phyloP scores from a whole-genome alignment of 2,329 filamentous ascomycete genomes.

The Pestalotiopsis sp. region DNA sequence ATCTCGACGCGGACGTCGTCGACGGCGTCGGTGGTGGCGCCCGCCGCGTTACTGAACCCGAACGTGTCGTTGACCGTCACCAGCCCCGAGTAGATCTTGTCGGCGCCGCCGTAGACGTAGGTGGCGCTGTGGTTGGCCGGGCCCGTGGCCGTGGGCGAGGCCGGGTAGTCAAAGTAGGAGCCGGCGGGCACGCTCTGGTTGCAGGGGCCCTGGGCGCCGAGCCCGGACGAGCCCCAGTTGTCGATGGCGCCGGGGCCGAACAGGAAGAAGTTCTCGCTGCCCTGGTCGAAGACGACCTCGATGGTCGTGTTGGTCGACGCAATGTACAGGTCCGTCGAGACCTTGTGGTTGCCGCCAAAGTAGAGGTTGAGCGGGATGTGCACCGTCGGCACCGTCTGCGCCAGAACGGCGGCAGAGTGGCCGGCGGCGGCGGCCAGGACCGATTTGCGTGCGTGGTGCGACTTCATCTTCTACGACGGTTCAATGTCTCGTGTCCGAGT shows the following conservation, averaged over 20 bases:
- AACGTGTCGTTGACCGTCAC: conserved; percentile 26
- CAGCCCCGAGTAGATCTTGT: conserved; percentile 21
- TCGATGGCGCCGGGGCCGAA: conserved; percentile 18
- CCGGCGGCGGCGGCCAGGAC: not conserved
- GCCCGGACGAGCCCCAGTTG: conserved; percentile 14
- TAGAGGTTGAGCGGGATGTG: conserved; percentile 15
- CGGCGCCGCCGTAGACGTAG: conserved; percentile 21
- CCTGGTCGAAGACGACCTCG: conserved; percentile 26
- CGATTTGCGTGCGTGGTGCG: too few relatives aligned
- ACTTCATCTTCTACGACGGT: not conserved
- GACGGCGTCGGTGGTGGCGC: conserved; percentile 17
- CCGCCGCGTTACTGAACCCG: conserved; percentile 23
- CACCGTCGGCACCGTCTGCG: conserved; percentile 13
- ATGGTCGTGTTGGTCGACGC: conserved; percentile 24
- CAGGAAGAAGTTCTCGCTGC: conserved; percentile 27
- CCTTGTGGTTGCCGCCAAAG: conserved; percentile 19
- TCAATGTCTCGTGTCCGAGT: not conserved
- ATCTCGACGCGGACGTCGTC: conserved; percentile 30
- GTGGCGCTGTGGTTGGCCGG: conserved; percentile 5
- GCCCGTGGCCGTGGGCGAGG: conserved; percentile 3
- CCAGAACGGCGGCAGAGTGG: not conserved
- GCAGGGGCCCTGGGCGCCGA: conserved; percentile 11
- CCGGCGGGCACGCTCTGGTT: conserved; percentile 13
- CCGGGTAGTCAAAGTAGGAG: conserved; percentile 12
- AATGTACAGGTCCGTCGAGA: conserved; percentile 24